Percentiles rank a stretch among this genome's conserved stretches.
phyloP scores from a whole-genome alignment of 1,284 basidiomycete species.

The Tylopilus sp. region DNA sequence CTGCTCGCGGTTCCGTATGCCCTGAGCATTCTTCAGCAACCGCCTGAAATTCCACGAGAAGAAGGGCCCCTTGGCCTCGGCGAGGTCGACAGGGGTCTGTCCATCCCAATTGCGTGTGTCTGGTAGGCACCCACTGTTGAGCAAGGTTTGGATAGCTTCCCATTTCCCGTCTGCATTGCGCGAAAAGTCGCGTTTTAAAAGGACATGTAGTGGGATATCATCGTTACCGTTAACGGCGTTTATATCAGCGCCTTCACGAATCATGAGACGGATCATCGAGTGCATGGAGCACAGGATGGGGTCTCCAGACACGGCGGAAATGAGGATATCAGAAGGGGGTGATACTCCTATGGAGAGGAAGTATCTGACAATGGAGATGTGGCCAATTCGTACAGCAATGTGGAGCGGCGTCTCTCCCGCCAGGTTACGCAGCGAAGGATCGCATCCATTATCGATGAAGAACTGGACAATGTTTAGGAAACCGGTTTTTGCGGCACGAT shows the following conservation, averaged over 20 bases:
- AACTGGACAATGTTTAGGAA: background rate
- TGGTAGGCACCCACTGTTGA: background rate
- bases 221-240: background rate
- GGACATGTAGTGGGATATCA: conserved; percentile 5
- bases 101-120: background rate
- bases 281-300: background rate
- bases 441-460: conserved; percentile 10
- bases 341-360: conserved; percentile 6
- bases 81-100: background rate
- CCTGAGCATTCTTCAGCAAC: background rate
- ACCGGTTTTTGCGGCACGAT: background rate
- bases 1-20: background rate
- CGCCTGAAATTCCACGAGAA: background rate
- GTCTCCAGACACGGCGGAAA: background rate
- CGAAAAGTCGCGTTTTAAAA: background rate
- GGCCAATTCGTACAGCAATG: background rate
- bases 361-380: background rate
- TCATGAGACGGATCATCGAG: background rate
- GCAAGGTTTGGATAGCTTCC: background rate
- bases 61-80: background rate
- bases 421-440: conserved; percentile 7
- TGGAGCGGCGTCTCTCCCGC: conserved; percentile 9
- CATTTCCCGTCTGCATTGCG: background rate
- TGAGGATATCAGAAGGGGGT: conserved; percentile 10
- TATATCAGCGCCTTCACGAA: conserved; percentile 5